Evolutionary conservation across 2,329 filamentous ascomycete genomes (phyloP).

Genomic region (Apiospora sp.): DNA sequence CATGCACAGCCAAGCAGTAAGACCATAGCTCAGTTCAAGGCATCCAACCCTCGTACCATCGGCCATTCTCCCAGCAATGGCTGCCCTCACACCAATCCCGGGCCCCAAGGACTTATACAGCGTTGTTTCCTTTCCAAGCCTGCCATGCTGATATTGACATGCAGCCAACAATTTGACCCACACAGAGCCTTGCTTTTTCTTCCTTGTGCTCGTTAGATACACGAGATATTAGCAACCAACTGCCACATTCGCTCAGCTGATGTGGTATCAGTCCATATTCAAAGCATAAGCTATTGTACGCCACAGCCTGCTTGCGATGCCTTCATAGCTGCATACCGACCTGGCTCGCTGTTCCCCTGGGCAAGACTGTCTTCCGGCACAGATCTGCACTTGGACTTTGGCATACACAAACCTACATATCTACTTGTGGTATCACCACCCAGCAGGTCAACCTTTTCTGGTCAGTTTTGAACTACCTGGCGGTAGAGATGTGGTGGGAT

Average conservation of each 20-base stretch:
- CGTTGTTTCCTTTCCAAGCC: background rate
- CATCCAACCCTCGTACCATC: background rate
- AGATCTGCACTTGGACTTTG: background rate
- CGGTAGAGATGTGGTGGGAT: slow-evolving; percentile 71
- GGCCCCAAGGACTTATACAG: background rate
- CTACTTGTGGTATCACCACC: background rate
- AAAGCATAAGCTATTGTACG: background rate
- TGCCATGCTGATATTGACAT: slow-evolving; percentile 1
- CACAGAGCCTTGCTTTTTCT: background rate
- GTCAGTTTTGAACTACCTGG: background rate
- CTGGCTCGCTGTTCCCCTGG: background rate
- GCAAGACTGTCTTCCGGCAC: background rate
- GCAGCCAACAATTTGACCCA: background rate
- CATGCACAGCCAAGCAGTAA: background rate
- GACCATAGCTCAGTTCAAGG: background rate
- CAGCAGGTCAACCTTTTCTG: background rate
- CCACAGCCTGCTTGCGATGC: background rate
- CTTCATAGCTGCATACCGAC: background rate
- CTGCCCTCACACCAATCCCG: background rate
- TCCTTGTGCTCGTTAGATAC: background rate
- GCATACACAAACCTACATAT: background rate
- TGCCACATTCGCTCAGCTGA: background rate
- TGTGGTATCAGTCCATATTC: slow-evolving; percentile 1
- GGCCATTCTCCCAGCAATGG: background rate
- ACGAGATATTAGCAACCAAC: background rate